Evolutionary conservation across 2,329 filamentous ascomycete species (phyloP).

Genomic region (Phaeosphaeriaceae sp.): DNA sequence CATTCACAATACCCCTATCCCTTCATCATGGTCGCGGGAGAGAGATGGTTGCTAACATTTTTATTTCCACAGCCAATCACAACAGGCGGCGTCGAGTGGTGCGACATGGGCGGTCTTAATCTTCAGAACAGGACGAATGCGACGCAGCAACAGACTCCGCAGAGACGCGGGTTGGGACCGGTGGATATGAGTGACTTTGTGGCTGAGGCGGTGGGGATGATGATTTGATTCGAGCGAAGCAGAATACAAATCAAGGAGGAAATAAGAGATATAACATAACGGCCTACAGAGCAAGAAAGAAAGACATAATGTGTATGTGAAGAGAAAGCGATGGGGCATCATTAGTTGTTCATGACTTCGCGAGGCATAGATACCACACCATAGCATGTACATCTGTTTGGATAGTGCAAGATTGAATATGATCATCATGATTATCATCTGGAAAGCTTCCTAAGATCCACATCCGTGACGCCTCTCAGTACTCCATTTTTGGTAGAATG

Average conservation of each 20-base stretch:
- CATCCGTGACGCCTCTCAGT: no score
- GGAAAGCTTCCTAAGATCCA: no score
- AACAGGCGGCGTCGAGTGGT: conserved; percentile 44
- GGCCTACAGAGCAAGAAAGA: background rate
- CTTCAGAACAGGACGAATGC: conserved; percentile 19
- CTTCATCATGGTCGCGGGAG: no score
- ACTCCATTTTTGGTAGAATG: no score
- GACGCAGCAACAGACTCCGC: background rate
- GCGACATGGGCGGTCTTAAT: conserved; percentile 42
- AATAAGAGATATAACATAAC: background rate
- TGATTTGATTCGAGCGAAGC: background rate
- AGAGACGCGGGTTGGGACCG: background rate
- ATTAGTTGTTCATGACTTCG: background rate
- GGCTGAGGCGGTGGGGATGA: background rate
- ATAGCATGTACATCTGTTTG: background rate
- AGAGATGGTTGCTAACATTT: conserved; percentile 7
- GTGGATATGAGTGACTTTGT: background rate
- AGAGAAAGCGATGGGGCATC: background rate
- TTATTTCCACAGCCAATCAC: conserved; percentile 26
- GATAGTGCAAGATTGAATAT: background rate
- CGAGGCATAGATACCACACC: background rate
- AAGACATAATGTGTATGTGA: background rate
- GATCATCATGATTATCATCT: background rate
- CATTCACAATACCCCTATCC: no score
- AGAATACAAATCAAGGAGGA: background rate